Evolutionary conservation across 805 yeast species (phyloP), one percentile per base, ranked within the genome.

Genomic region (Priceomyces medius): DNA sequence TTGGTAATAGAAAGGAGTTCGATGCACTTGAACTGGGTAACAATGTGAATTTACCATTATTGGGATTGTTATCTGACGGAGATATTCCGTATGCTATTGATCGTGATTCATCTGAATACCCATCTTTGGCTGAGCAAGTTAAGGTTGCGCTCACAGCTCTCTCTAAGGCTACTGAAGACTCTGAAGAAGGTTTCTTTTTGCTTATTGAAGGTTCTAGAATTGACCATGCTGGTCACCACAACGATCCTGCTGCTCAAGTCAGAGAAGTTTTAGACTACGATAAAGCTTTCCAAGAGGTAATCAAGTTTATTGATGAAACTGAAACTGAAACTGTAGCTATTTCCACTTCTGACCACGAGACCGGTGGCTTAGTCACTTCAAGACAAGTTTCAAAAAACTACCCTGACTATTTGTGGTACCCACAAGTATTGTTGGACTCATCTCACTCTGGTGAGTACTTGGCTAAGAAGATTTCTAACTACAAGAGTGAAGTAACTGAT

Each of bases 171-270:
- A 76, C 95, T 1, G 64, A 75, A 48, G 75, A 87, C 50, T 76
- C 86, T 2, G 93, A 88, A 14, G 64, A 84, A 49, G 97, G 97
- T 0, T 89, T 90, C 62, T 89, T 90, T 68, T 62, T 90, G 44
- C 60, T 90, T 61, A 79, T 90, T 40, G 97, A 90, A 69, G 97
- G 97, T 14, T 86, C 96, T 4, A 77, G 97, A 61, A 89, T 90
- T 54, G 97, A 90, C 64, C 97, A 89, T 58, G 96, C 96, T 4
- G 97, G 97, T 33, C 97, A 90, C 65, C 82, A 77, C 53, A 89
- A 90, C 57, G 97, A 90, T 60, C 91, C 97, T 8, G 91, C 91
- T 5, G 96, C 96, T 7, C 96, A 89, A 66, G 96, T 87, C 4
- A 76, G 89, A 55, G 97, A 90, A 64, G 91, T 88, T 3, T 68